phyloP scores from a whole-genome alignment of 257 asterid species.

The Solanum paucissectum region DNA sequence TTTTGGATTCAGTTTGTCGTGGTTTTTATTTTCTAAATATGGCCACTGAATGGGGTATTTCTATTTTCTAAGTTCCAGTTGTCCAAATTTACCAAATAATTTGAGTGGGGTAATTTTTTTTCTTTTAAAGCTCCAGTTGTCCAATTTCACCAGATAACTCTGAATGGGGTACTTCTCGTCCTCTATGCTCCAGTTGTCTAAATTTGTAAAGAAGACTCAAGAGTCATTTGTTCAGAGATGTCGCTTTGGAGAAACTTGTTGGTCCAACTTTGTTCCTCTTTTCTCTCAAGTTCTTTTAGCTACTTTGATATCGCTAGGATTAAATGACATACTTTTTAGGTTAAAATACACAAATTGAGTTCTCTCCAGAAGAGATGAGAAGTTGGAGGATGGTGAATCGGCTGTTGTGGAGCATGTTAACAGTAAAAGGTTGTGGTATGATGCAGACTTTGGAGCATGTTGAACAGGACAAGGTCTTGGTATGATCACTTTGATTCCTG shows the following conservation, averaged over 20 bases:
- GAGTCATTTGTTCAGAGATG: neutral
- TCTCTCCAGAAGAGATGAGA: neutral
- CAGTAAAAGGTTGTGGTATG: too few species aligned
- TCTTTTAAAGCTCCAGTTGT: neutral
- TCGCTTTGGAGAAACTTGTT: neutral
- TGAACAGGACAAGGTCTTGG: neutral
- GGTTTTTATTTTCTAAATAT: neutral
- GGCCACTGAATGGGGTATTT: neutral
- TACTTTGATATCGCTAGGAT: neutral
- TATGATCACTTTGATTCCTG: neutral
- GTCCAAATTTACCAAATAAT: neutral
- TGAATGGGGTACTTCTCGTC: neutral
- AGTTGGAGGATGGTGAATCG: neutral
- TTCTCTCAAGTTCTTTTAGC: neutral
- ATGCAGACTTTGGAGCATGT: too few species aligned
- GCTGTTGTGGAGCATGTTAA: neutral
- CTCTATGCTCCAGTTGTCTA: neutral
- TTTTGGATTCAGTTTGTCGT: neutral
- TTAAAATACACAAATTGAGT: neutral
- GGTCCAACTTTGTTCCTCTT: neutral
- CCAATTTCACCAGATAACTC: neutral
- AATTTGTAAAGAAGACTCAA: neutral
- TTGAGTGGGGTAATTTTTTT: neutral
- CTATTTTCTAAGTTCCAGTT: neutral
- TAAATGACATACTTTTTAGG: neutral